Conservation (phyloP, 164 flowering plant genomes). For the Vitis vinifera region ASM3070453v1 NC_081822.1:5842001-5842500, state of each 20-base stretch:
- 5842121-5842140: slow-evolving; percentile 63
- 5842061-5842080: slow-evolving; percentile 51
- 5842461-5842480: slow-evolving; percentile 73
- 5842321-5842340: slow-evolving; percentile 50
- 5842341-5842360: slow-evolving; percentile 48
- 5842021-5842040: slow-evolving; percentile 15
- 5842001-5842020: slow-evolving; percentile 13
- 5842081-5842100: slow-evolving; percentile 72
- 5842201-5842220: slow-evolving; percentile 23
- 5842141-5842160: slow-evolving; percentile 51
- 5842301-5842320: slow-evolving; percentile 49
- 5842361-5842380: slow-evolving; percentile 45
- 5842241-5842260: slow-evolving; percentile 46
- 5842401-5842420: slow-evolving; percentile 31
- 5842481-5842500: slow-evolving; percentile 49
- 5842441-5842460: slow-evolving; percentile 76
- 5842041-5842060: slow-evolving; percentile 50
- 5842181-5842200: slow-evolving; percentile 26
- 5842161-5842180: slow-evolving; percentile 49
- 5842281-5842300: slow-evolving; percentile 67
- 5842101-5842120: slow-evolving; percentile 83
- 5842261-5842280: slow-evolving; percentile 62
- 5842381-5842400: slow-evolving; percentile 11
- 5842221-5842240: slow-evolving; percentile 34
- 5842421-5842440: slow-evolving; percentile 69